Conservation (phyloP, 2,329 filamentous ascomycete species). For the Alternaria postmessia region DNA sequence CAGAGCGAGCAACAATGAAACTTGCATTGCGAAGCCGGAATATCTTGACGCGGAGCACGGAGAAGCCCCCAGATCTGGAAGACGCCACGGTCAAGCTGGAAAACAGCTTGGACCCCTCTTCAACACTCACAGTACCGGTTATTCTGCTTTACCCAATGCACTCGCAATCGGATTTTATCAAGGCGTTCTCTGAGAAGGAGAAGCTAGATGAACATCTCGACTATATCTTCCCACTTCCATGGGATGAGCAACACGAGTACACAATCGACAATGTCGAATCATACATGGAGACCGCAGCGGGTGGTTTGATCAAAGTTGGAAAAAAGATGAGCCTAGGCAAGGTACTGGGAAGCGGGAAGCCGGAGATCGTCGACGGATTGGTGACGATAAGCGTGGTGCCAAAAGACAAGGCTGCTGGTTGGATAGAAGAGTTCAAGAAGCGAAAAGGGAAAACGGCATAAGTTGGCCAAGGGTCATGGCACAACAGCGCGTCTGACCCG, state of each 20-base stretch:
- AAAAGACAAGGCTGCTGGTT: conserved; percentile 71
- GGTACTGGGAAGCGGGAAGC: conserved; percentile 76
- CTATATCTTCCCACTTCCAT: conserved; percentile 88
- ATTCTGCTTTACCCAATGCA: conserved; percentile 86
- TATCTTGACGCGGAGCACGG: conserved; percentile 72
- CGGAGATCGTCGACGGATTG: conserved; percentile 87
- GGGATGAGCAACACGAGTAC: conserved; percentile 78
- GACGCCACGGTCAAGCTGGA: conserved; percentile 77
- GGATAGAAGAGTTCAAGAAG: conserved; percentile 85
- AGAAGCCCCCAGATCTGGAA: conserved; percentile 83
- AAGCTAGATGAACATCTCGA: conserved; percentile 77
- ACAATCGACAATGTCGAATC: conserved; percentile 74
- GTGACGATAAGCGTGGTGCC: conserved; percentile 86
- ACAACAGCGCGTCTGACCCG: neutral
- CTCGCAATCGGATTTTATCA: conserved; percentile 88
- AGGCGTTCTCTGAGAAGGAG: conserved; percentile 81
- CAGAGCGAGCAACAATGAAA: conserved; percentile 63
- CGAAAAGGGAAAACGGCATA: conserved; percentile 57
- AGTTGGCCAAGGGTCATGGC: neutral
- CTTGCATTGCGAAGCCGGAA: conserved; percentile 70
- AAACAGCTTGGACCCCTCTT: conserved; percentile 76
- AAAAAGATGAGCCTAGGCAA: conserved; percentile 82
- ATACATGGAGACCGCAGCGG: conserved; percentile 82
- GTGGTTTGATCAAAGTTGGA: conserved; percentile 87
- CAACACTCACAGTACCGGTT: conserved; percentile 76